Percentiles rank a stretch among this genome's conserved stretches.
Conservation (phyloP, 2,329 filamentous ascomycete genomes). For the Cordyceps pruinosa region DNA sequence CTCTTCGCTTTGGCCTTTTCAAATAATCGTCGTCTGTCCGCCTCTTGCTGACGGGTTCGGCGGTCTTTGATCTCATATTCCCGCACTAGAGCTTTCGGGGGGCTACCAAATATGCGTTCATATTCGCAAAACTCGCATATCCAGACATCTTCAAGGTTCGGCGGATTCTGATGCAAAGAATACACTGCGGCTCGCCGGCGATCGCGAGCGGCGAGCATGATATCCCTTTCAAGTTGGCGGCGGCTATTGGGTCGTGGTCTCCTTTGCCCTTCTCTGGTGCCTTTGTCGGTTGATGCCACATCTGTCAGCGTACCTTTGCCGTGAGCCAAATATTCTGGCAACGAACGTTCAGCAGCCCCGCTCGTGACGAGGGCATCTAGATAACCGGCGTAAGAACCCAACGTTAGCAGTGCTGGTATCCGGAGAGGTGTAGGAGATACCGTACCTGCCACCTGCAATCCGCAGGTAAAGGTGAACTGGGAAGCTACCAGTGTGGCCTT, state of each 20-base stretch:
- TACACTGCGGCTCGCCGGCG: constrained; percentile 72
- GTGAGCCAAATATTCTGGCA: background rate
- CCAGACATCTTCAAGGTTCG: constrained; percentile 68
- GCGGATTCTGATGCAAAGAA: constrained; percentile 68
- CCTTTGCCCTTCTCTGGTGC: background rate
- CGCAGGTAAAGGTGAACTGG: constrained; percentile 95
- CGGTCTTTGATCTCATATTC: constrained; percentile 94
- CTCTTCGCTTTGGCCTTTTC: constrained; percentile 95
- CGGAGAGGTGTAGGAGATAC: constrained; percentile 47
- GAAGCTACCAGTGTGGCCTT: constrained; percentile 64
- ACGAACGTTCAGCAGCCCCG: constrained; percentile 13
- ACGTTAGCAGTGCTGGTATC: too few species aligned
- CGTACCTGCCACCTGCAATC: constrained; percentile 77
- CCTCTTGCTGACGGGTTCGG: constrained; percentile 72
- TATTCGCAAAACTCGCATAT: constrained; percentile 99
- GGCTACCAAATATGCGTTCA: constrained; percentile 86
- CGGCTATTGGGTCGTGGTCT: constrained; percentile 50
- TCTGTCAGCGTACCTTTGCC: constrained; percentile 16
- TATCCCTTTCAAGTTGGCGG: constrained; percentile 62
- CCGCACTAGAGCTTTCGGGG: constrained; percentile 76
- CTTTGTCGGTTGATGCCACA: constrained; percentile 1
- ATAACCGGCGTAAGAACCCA: background rate
- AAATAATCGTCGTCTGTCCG: constrained; percentile 75
- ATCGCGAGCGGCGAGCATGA: constrained; percentile 66
- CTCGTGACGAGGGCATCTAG: constrained; percentile 17